phyloP scores from a whole-genome alignment of 331 rosid species.

The Acacia concinna region DNA sequence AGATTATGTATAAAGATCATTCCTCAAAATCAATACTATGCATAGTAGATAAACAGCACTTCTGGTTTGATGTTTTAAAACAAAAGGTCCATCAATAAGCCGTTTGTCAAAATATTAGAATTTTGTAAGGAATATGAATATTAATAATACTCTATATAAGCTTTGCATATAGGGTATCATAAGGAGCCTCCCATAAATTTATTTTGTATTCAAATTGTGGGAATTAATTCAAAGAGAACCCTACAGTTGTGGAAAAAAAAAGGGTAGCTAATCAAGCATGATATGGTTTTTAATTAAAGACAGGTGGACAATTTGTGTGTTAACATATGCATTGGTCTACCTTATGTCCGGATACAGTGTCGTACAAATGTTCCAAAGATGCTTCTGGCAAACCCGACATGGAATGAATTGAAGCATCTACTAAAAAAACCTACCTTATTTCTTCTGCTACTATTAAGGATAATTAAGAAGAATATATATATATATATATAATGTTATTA shows the following conservation, averaged over 20 bases:
- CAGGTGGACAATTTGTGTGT: not conserved
- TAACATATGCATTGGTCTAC: not conserved
- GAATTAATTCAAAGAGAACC: slow-evolving; percentile 7
- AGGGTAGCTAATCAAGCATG: not conserved
- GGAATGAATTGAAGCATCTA: slow-evolving; percentile 34
- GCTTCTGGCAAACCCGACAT: slow-evolving; percentile 41
- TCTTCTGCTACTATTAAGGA: slow-evolving; percentile 1
- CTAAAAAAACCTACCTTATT: not conserved
- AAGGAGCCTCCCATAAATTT: not conserved
- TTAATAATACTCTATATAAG: not conserved
- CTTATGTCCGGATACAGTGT: not conserved
- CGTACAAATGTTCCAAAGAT: slow-evolving; percentile 18
- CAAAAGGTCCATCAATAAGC: no score
- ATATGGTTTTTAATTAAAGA: not conserved
- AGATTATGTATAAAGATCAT: no score
- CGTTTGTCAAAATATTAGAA: no score
- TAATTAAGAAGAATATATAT: not conserved
- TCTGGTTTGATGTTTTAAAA: not conserved
- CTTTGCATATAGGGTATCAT: not conserved
- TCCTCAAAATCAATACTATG: not conserved
- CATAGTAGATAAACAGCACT: not conserved
- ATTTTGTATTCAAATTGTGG: not conserved
- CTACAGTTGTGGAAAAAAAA: slow-evolving; percentile 7
- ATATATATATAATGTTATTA: not conserved
- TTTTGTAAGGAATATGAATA: not conserved